Evolutionary conservation across 148 eudicot genomes (phyloP), one percentile per base, ranked within the genome.

Genomic region (Amaranthus cruentus): DNA sequence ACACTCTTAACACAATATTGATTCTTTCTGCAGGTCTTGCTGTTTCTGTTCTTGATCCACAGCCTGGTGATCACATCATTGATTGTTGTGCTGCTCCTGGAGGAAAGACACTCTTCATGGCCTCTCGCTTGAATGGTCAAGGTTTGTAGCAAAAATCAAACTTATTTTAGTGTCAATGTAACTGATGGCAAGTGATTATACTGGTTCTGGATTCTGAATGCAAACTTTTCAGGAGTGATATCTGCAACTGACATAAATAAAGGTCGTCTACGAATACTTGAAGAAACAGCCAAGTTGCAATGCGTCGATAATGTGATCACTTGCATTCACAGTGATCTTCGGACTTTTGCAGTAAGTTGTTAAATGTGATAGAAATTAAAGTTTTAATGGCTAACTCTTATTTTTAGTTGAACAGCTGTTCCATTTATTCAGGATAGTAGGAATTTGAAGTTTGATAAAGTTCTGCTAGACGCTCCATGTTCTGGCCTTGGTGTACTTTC

Each of bases 71-170:
- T 75, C 77, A 72, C 77, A 88, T 94, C 28, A 49, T 89, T 80
- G 98, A 94, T 80, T 94, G 97, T 83, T 94, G 98, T 81, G 98
- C 97, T 77, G 98, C 98, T 78, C 98, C 97, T 68, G 98, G 98
- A 52, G 98, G 98, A 21, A 94, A 94, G 79, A 89, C 98, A 56
- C 85, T 94, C 61, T 91, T 94, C 86, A 88, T 94, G 92, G 97
- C 98, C 7, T 83, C 98, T 72, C 82, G 85, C 68, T 73, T 94
- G 77, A 83, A 76, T 76, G 97, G 93, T 59, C 86, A 78, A 85
- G 98, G 97, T 94, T 81, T 60, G 9, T n/a, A 49, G 6, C 48
- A 59, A 15, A 66, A 70, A 47, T 38, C 53, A 15, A 54, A 5
- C n/a, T 54, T 69, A 62, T 12, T 5, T 55, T 47, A 10, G 57